These are phyloP conservation scores for Amanita rimosa DNA, from an alignment of 768 basidiomycete species.

Conservation along the genomic window DNA sequence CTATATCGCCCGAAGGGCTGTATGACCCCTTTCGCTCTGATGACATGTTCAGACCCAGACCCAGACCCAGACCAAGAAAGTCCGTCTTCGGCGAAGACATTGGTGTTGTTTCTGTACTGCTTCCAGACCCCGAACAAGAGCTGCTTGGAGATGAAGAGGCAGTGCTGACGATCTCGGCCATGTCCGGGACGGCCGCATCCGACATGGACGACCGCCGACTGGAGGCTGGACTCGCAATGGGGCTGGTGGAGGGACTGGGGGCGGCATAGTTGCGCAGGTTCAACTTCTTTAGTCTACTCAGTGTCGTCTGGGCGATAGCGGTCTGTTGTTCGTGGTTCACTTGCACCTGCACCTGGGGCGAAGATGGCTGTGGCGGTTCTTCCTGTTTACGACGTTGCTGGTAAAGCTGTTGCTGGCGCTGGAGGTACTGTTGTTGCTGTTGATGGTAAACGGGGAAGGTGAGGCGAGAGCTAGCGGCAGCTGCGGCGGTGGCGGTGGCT, in stretches of 20 bases:
- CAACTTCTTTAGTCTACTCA: constrained; percentile 24
- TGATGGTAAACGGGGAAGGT: constrained; percentile 3
- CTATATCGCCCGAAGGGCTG: neutral
- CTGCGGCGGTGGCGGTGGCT: too few relatives aligned
- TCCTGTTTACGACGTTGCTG: constrained; percentile 5
- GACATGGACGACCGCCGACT: neutral
- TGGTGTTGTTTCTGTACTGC: constrained; percentile 2
- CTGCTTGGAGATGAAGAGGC: neutral
- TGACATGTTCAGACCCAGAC: neutral
- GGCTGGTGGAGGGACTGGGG: constrained; percentile 14
- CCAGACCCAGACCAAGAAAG: neutral
- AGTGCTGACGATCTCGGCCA: neutral
- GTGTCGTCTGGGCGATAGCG: constrained; percentile 22
- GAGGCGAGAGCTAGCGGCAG: constrained; percentile 2
- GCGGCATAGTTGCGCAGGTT: constrained; percentile 41
- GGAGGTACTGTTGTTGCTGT: constrained; percentile 1
- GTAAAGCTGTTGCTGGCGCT: constrained; percentile 5
- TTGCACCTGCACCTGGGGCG: constrained; percentile 1
- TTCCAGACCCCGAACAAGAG: neutral
- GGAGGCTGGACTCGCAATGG: neutral
- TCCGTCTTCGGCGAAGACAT: neutral
- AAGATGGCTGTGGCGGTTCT: constrained; percentile 1
- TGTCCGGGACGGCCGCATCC: neutral
- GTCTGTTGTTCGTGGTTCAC: constrained; percentile 11
- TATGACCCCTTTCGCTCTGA: neutral